Evolutionary conservation across 257 asterid species (phyloP), one percentile per base, ranked within the genome.

Genomic region (Solanum bulbocastanum): DNA sequence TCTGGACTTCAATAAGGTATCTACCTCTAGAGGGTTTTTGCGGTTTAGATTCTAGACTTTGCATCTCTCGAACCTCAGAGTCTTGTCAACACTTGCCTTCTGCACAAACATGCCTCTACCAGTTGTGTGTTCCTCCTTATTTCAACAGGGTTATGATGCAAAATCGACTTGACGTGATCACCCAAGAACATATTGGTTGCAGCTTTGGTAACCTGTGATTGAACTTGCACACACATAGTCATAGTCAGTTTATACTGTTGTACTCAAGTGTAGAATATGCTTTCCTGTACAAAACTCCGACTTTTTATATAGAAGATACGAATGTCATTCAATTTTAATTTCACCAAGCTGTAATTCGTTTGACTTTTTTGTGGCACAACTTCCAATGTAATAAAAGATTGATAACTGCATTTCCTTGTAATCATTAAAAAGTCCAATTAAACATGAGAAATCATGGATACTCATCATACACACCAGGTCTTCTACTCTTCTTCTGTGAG

Each of bases 181-280:
- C 97, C 49, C 99, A 94, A 89, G 98, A 96, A 88, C 98, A 95
- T 87, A 96, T 97, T 14, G 96, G 98, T 42, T 94, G 95, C 94
- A 95, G 98, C 96, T 97, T 97, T 82, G 98, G 98, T 52, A 94
- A 95, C n/a, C 92, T 93, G 98, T 96, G 94, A 37, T 37, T 37
- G 42, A 37, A 37, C 42, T 37, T 37, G 42, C 42, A 37, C 42
- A 37, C 42, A 37, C 7, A n/a, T n/a, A 37, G 35, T 33, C 35
- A 33, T 90, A 68, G 37, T 86, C 68, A 71, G 49, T 8, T 86
- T 86, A 72, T 86, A 36, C 18, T 46, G 7, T 46, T 46, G 2
- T 16, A 5, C 23, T 52, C 62, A 52, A 52, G 62, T 52, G 62
- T 52, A 52, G 62, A 16, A 16, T 52, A 52, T 52, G 23, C 23